These are phyloP conservation scores for Boechera stricta DNA, from an alignment of 345 rosid species.

Conservation along the genomic window DNA sequence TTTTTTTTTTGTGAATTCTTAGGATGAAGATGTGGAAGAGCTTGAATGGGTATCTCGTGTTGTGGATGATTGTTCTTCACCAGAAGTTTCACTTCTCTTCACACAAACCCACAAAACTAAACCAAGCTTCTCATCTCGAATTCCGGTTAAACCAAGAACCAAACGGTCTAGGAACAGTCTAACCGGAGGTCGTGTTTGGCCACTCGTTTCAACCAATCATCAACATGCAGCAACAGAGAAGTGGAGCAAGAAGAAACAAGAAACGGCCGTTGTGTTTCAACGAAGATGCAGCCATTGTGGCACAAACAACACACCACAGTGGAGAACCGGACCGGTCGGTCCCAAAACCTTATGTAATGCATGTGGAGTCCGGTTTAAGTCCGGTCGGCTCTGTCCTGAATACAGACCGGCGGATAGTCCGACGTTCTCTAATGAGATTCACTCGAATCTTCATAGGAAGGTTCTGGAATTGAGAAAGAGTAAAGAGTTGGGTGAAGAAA, in stretches of 20 bases:
- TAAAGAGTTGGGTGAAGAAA: constrained; percentile 42
- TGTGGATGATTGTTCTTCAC: constrained; percentile 84
- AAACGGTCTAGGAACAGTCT: constrained; percentile 54
- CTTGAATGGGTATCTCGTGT: constrained; percentile 91
- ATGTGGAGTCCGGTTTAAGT: constrained; percentile 93
- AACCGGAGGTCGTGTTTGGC: constrained; percentile 70
- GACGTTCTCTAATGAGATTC: constrained; percentile 75
- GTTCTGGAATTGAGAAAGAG: constrained; percentile 87
- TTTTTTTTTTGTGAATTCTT: neutral
- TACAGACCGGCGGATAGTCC: constrained; percentile 99
- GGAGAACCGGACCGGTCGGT: constrained; percentile 99
- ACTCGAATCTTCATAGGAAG: constrained; percentile 94
- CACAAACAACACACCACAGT: constrained; percentile 91
- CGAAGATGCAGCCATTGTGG: constrained; percentile 96
- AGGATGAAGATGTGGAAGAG: constrained; percentile 93
- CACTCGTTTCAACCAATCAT: constrained; percentile 44
- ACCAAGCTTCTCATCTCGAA: constrained; percentile 50
- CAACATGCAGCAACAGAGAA: constrained; percentile 43
- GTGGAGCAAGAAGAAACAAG: constrained; percentile 38
- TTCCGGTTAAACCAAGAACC: constrained; percentile 68
- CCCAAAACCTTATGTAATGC: constrained; percentile 99
- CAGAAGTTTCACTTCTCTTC: constrained; percentile 64
- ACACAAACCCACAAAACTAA: constrained; percentile 59
- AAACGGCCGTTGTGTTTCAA: constrained; percentile 48
- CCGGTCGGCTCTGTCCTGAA: constrained; percentile 92